Evolutionary conservation across 768 basidiomycete genomes (phyloP).

Genomic region (Tulasnella sp.): DNA sequence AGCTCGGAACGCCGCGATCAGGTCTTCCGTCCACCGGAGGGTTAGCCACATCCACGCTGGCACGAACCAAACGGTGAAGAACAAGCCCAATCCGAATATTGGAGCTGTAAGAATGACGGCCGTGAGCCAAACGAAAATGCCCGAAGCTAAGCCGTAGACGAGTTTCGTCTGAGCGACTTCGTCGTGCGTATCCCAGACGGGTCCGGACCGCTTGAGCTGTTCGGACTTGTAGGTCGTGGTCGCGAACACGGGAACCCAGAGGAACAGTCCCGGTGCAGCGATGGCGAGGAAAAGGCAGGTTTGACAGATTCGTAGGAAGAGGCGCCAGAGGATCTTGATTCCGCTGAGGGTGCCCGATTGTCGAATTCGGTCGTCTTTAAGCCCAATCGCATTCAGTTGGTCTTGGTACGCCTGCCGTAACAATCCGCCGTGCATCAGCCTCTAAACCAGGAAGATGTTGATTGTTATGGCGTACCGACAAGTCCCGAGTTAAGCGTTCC

Average conservation of each 20-base stretch:
- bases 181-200: constrained; percentile 82
- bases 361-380: constrained; percentile 85
- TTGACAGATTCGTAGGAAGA: constrained; percentile 64
- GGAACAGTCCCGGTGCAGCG: constrained; percentile 69
- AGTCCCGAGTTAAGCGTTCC: constrained; percentile 44
- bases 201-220: constrained; percentile 76
- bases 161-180: constrained; percentile 89
- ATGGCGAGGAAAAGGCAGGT: constrained; percentile 57
- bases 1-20: constrained; percentile 73
- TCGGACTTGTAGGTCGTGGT: constrained; percentile 67
- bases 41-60: constrained; percentile 86
- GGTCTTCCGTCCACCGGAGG: constrained; percentile 84
- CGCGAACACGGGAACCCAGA: constrained; percentile 77
- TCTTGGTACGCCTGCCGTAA: constrained; percentile 65
- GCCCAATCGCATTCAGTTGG: constrained; percentile 57
- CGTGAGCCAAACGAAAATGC: constrained; percentile 60
- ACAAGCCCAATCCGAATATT: constrained; percentile 41
- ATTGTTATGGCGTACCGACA: constrained; percentile 51
- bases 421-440: background rate
- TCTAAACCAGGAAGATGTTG: background rate
- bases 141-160: constrained; percentile 73
- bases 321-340: constrained; percentile 56
- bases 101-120: constrained; percentile 60
- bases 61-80: constrained; percentile 55
- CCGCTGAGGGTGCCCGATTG: constrained; percentile 51